These are phyloP conservation scores for Penicillium sp. DNA, from an alignment of 2,329 filamentous ascomycete species.

Conservation along the genomic window DNA sequence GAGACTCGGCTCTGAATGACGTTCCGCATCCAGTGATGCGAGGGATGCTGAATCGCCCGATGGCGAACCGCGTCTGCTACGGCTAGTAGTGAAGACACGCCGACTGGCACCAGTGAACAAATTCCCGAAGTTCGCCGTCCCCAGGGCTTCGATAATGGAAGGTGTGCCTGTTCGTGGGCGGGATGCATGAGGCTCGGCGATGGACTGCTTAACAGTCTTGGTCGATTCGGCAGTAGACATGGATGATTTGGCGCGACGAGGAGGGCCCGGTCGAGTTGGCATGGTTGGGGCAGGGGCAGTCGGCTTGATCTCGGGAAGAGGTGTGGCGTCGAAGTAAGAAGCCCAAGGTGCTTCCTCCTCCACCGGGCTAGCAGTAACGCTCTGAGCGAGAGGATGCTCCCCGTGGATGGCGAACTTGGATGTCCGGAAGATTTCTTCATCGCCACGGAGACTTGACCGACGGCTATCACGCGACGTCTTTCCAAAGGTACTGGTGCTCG, in stretches of 20 bases:
- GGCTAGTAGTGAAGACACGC: conserved; percentile 44
- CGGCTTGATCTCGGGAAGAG: conserved; percentile 24
- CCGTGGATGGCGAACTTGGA: conserved; percentile 58
- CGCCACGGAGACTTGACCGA: conserved; percentile 63
- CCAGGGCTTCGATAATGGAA: conserved; percentile 39
- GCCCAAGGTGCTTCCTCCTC: conserved; percentile 36
- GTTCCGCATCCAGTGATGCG: conserved; percentile 43
- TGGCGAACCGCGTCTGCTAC: conserved; percentile 42
- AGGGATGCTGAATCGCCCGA: conserved; percentile 44
- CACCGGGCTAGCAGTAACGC: conserved; percentile 73
- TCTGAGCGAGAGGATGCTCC: conserved; percentile 78
- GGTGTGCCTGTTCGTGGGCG: conserved; percentile 37
- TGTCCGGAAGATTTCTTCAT: conserved; percentile 61
- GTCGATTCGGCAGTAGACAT: conserved; percentile 55
- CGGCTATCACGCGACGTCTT: conserved; percentile 58
- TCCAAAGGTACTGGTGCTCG: conserved; percentile 61
- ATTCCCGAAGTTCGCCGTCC: conserved; percentile 44
- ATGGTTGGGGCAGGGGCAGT: conserved; percentile 30
- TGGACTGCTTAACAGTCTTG: conserved; percentile 51
- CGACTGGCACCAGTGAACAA: conserved; percentile 50
- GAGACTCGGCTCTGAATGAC: conserved; percentile 50
- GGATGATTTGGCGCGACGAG: conserved; percentile 49
- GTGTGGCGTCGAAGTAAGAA: conserved; percentile 46
- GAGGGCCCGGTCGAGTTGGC: conserved; percentile 45
- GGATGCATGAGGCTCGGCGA: conserved; percentile 31